Base-by-base conservation (phyloP, 129 eudicot species). In the Glebionis coronaria region DNA sequence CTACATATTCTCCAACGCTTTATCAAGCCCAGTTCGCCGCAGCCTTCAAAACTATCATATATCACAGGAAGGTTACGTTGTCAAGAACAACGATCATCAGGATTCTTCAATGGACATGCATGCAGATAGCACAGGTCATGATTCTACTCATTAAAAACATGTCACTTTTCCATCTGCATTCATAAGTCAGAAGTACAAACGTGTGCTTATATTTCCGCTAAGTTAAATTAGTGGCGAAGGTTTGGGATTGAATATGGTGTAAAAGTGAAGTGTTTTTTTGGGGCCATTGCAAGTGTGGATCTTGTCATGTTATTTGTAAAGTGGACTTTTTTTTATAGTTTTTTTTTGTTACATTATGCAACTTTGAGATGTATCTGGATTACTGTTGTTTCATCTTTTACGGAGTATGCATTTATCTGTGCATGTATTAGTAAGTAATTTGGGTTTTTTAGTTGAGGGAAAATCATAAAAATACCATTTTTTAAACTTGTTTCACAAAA, bases 101-200 rank as follows among this genome's bases (percentile, higher is more conserved):
- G 85, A 81, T 71, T 72, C 80, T 35, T 77, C 66, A 40, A 81
- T 81, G 85, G 85, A 81, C 61, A 80, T 80, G 84, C 78, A 80
- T 45, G 79, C 85, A 13, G 85, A 81, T 53, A 66, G 68, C 63
- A 74, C 84, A 71, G 71, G 71, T 68, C 80, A 73, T 52, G 82
- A 81, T 49, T 66, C 81, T 46, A 45, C 78, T 58, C 79, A 75
- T 67, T 76, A 53, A 79, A 20, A 61, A 35, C 61, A 65, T 61
- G 51, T 59, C 68, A 21, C n/a, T 49, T n/a, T n/a, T 61, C 9
- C 40, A 18, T 71, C 40, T 60, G 10, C 20, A 47, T 28, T 9
- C 61, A 53, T 54, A 44, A 19, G 56, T 63, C 31, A 42, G 45
- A 70, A 46, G 10, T n/a, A 6, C 47, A 14, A 9, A 27, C 13